Evolutionary conservation across 2,329 filamentous ascomycete genomes (phyloP).

Genomic region (Apiospora kogelbergensis): DNA sequence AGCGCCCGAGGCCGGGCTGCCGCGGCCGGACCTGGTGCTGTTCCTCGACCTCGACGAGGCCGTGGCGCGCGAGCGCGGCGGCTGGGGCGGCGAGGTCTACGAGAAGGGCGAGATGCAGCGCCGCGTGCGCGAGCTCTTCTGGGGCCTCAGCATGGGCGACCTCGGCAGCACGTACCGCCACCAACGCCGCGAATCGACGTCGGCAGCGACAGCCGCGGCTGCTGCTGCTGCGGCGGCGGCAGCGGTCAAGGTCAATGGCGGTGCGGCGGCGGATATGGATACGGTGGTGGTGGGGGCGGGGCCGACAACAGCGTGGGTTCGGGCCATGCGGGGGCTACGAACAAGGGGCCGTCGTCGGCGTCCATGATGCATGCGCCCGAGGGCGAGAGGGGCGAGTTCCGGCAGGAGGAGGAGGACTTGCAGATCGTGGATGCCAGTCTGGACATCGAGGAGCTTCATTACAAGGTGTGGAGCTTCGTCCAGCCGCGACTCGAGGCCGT

Average conservation of each 20-base stretch:
- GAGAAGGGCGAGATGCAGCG: conserved; percentile 82
- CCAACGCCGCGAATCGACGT: not conserved
- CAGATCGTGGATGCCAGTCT: conserved; percentile 54
- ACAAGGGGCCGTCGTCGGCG: not conserved
- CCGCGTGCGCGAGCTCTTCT: conserved; percentile 74
- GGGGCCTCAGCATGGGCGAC: conserved; percentile 50
- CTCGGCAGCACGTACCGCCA: conserved; percentile 31
- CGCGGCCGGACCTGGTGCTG: conserved; percentile 81
- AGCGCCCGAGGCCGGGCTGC: conserved; percentile 80
- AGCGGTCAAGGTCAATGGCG: conserved; percentile 14
- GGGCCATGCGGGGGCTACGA: not conserved
- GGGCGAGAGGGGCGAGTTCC: conserved; percentile 33
- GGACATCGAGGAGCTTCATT: conserved; percentile 56
- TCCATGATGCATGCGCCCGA: not conserved
- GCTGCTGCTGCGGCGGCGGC: conserved; percentile 2
- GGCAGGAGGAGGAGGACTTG: conserved; percentile 53
- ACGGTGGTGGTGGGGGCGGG: not conserved
- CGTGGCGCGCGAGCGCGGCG: conserved; percentile 73
- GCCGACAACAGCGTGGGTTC: not conserved
- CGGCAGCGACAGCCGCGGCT: not conserved
- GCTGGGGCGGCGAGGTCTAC: conserved; percentile 86
- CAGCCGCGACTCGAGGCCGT: conserved; percentile 46
- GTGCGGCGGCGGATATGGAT: not conserved
- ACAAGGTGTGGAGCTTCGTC: conserved; percentile 55
- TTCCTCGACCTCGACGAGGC: conserved; percentile 81